Evolutionary conservation across 2,329 filamentous ascomycete species (phyloP).

Genomic region (Phialophora expanda): DNA sequence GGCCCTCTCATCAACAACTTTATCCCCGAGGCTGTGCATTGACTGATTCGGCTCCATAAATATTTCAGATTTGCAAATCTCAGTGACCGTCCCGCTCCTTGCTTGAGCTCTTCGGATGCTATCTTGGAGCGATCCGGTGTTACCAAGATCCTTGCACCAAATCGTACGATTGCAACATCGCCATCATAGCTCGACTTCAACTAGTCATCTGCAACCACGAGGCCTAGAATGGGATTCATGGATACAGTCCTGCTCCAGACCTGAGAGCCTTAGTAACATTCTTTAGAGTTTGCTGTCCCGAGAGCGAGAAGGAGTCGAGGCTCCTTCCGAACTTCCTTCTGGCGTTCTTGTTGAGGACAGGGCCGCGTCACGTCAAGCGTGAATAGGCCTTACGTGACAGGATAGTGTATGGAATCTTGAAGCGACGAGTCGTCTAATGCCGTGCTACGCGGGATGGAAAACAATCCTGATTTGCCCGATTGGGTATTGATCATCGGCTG

Average conservation of each 20-base stretch:
- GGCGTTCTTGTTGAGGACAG: not conserved
- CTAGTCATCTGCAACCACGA: not conserved
- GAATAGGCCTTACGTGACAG: not conserved
- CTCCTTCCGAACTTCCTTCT: constrained; percentile 4
- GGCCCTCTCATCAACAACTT: not conserved
- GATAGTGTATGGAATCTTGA: not conserved
- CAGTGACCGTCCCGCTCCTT: not conserved
- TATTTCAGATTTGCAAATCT: not conserved
- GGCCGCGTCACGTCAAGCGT: not conserved
- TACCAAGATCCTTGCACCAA: not conserved
- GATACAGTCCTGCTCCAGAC: not conserved
- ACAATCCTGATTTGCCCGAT: not conserved
- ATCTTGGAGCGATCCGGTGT: not conserved
- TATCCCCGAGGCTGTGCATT: not conserved
- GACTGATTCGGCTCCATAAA: not conserved
- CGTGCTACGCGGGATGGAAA: constrained; percentile 18
- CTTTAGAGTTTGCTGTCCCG: too few relatives aligned
- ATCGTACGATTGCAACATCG: not conserved
- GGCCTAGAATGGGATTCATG: not conserved
- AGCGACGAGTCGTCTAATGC: constrained; percentile 4
- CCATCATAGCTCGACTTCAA: not conserved
- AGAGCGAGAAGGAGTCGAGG: not conserved
- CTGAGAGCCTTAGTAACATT: too few relatives aligned
- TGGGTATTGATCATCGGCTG: not conserved
- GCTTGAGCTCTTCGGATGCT: not conserved